These are phyloP conservation scores for Starmera amethionina DNA, from an alignment of 805 yeast genomes.

Conservation along the genomic window DNA sequence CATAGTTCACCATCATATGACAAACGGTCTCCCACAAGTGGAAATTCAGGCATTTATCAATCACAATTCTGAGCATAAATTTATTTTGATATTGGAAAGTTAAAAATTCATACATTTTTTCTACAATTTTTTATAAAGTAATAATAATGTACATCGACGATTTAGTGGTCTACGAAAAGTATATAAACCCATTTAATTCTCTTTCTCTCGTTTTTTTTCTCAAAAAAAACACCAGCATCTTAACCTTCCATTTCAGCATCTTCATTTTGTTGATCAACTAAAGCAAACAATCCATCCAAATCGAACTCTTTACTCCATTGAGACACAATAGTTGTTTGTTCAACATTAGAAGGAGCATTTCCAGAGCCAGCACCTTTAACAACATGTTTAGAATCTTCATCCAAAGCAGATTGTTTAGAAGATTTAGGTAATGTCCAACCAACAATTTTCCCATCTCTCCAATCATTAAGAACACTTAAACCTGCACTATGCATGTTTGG, in stretches of 20 bases:
- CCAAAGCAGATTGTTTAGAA: slow-evolving; percentile 31
- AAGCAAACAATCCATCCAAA: slow-evolving; percentile 65
- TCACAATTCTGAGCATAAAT: too few species aligned
- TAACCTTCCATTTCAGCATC: slow-evolving; percentile 10
- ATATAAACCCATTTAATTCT: too few species aligned
- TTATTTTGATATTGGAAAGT: too few species aligned
- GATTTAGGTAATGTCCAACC: slow-evolving; percentile 82
- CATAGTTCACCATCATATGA: slow-evolving; percentile 37
- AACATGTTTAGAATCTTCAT: slow-evolving; percentile 13
- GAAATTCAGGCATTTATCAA: too few species aligned
- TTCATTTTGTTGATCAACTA: slow-evolving; percentile 23
- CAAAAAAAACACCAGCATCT: too few species aligned
- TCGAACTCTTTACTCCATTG: slow-evolving; percentile 94
- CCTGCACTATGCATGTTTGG: slow-evolving; percentile 88
- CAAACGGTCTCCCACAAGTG: slow-evolving; percentile 20
- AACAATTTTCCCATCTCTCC: slow-evolving; percentile 92
- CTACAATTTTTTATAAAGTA: too few species aligned
- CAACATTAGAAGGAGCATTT: slow-evolving; percentile 26
- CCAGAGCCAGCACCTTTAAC: slow-evolving; percentile 20
- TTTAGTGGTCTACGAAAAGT: too few species aligned
- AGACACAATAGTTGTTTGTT: slow-evolving; percentile 65
- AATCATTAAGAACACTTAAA: slow-evolving; percentile 71
- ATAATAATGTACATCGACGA: too few species aligned
- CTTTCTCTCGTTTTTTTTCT: too few species aligned
- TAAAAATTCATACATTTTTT: too few species aligned